A percentile compares a stretch with the other conserved stretches of the same genome.
phyloP scores from a whole-genome alignment of 306 rosid species.

The Cicer judaicum region DNA sequence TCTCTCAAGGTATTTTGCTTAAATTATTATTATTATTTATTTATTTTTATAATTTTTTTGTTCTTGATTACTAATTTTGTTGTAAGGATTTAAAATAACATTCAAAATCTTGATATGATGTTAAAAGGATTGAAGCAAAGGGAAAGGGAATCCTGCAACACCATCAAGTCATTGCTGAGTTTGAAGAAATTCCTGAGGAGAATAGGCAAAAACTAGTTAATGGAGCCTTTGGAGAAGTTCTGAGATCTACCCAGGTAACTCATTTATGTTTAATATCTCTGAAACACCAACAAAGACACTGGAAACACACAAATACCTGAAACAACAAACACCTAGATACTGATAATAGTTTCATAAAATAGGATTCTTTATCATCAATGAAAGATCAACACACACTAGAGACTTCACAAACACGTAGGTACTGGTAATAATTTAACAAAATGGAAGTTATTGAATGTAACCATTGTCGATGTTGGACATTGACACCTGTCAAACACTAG shows the following conservation, averaged over 20 bases:
- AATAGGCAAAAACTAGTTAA: conserved; percentile 63
- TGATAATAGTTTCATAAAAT: too few species aligned
- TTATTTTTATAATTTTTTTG: neutral
- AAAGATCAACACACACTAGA: too few species aligned
- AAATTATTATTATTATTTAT: neutral
- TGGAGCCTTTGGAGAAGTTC: conserved; percentile 79
- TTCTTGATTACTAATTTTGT: neutral
- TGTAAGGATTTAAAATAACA: conserved; percentile 36
- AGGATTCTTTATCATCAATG: too few species aligned
- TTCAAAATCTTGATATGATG: neutral
- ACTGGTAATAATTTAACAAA: too few species aligned
- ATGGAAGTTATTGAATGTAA: too few species aligned
- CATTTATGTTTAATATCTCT: too few species aligned
- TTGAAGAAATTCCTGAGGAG: conserved; percentile 81
- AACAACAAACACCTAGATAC: too few species aligned
- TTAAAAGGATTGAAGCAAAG: conserved; percentile 58
- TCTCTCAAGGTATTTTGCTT: conserved; percentile 45
- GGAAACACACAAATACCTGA: too few species aligned
- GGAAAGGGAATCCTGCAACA: conserved; percentile 94
- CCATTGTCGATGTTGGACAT: too few species aligned
- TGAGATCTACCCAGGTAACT: conserved; percentile 74
- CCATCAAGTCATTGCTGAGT: conserved; percentile 84
- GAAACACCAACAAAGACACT: too few species aligned
- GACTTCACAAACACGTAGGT: too few species aligned
- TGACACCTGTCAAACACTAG: too few species aligned